Base-by-base conservation (phyloP, 768 basidiomycete species). In the Hypholoma fasciculare region DNA sequence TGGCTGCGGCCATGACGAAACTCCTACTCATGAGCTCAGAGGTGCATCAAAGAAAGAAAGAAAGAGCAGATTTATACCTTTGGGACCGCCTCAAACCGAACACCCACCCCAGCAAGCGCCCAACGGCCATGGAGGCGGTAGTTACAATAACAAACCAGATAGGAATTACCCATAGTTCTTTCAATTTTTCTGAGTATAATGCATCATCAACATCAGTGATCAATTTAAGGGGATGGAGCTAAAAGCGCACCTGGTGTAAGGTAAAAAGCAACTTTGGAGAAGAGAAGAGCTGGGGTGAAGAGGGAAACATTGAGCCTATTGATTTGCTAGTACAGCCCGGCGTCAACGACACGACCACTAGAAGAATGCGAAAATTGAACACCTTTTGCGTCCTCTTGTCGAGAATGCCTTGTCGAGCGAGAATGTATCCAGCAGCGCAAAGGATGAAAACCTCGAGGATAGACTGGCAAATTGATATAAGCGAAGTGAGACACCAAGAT, bases 251-350 rank as follows among this genome's bases (percentile, higher is more conserved):
- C 83, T 69, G 96, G 94, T 0, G 89, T 85, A 42, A 95, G 72
- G 69, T 90, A 92, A 76, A 96, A 96, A 0, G 96, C 96, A 19
- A 98, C 94, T 75, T 97, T 98, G 12, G 92, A 94, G 74, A 96
- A 96, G 34, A 96, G 77, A 6, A 96, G 83, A 0, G 90, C 88
- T 0, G 92, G 90, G 0, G 91, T 93, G 75, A 98, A 97, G 34
- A 98, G 83, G 0, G 90, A 90, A 20, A 96, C 86, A 70, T 96
- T 96, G 52, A 96, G 74, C 19, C 83, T 79, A 65, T 93, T 94
- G 17, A 93, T 75, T 82, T 86, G 83, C 90, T 91, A 65, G 14
- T n/a, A 40, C 47, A 23, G 20, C 36, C 54, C 19, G 44, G 37
- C 3, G 38, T 16, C 11, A 20, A 23, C 30, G 30, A 34, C 30